Evolutionary conservation across 2,329 filamentous ascomycete species (phyloP), one percentile per base, ranked within the genome.

Genomic region (Cordyceps javanica): DNA sequence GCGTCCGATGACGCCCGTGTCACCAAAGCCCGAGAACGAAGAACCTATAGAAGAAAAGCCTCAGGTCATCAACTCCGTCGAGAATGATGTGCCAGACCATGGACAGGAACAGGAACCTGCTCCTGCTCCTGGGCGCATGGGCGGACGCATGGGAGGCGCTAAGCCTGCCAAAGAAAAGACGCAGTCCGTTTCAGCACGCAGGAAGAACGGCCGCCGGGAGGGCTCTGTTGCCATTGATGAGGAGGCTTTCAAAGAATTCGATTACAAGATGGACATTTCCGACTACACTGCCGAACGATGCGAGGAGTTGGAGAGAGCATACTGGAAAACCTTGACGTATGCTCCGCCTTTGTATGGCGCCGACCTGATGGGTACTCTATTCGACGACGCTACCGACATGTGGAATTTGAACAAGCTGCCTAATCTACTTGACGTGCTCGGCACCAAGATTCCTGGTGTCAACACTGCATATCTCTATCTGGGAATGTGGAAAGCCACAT

Each of bases 401-500:
- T 99, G 94, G 94, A 99, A 99, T 65, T 84, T 99, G 45, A 94
- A 95, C 65, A 95, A 96, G 69, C 80, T 99, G 30, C 90, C 91
- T 13, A 99, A 97, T 65, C 75, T 99, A 57, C 81, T 99, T 39
- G 94, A 99, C 71, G 90, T 97, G 4, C 79, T 99, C 2, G 94
- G 94, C 7, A 93, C 91, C 57, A 96, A 97, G 65, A 91, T 99
- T 9, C 95, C 94, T 3, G 94, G 94, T 63, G 95, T 99, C 68
- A 99, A 99, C 68, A 99, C 93, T 2, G 93, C 94, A 2, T 99
- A 99, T 68, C 82, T 99, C 2, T 99, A 99, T 69, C 80, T 99
- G 60, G 94, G 94, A 44, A 99, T 99, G 94, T 99, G 94, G 94
- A 97, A 97, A 73, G 93, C 94, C 13, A 97, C 94, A 0, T 99